Evolutionary conservation across 2,329 filamentous ascomycete genomes (phyloP).

Genomic region (Trichoderma gracile): DNA sequence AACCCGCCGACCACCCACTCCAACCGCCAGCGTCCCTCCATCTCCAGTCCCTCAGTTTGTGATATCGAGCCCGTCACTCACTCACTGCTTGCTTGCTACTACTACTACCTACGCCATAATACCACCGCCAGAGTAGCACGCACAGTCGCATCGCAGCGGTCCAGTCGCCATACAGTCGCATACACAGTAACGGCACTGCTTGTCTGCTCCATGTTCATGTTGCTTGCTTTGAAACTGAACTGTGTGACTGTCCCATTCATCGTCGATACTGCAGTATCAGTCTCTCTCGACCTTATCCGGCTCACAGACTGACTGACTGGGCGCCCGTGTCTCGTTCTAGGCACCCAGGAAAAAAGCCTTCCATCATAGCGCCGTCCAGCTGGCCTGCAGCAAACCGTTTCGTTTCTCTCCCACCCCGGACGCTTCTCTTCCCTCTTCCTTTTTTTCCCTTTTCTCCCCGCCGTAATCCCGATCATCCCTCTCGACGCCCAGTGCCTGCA

Average conservation of each 20-base stretch:
- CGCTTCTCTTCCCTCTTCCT: slow-evolving; percentile 22
- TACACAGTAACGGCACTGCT: not conserved
- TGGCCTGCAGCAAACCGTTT: slow-evolving; percentile 27
- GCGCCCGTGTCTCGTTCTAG: slow-evolving; percentile 8
- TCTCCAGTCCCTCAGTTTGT: not conserved
- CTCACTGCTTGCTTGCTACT: not conserved
- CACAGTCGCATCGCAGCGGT: not conserved
- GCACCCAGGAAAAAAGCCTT: slow-evolving; percentile 10
- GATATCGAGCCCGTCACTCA: not conserved
- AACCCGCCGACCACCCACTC: slow-evolving; percentile 23
- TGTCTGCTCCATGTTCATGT: not conserved
- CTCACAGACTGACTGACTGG: not conserved
- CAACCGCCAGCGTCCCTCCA: slow-evolving; percentile 5
- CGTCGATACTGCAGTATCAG: not conserved
- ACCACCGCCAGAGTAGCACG: no score
- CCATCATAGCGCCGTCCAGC: slow-evolving; percentile 12
- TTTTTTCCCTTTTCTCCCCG: slow-evolving; percentile 30
- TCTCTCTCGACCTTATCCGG: not conserved
- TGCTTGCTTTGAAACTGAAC: not conserved
- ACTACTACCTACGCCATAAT: no score
- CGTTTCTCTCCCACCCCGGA: slow-evolving; percentile 21
- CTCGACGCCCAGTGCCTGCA: slow-evolving; percentile 11
- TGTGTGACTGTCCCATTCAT: not conserved
- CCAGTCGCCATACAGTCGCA: not conserved
- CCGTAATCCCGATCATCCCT: slow-evolving; percentile 22